These are phyloP conservation scores for Gymnopilus junonius DNA, from an alignment of 768 basidiomycete species.

Conservation along the genomic window DNA sequence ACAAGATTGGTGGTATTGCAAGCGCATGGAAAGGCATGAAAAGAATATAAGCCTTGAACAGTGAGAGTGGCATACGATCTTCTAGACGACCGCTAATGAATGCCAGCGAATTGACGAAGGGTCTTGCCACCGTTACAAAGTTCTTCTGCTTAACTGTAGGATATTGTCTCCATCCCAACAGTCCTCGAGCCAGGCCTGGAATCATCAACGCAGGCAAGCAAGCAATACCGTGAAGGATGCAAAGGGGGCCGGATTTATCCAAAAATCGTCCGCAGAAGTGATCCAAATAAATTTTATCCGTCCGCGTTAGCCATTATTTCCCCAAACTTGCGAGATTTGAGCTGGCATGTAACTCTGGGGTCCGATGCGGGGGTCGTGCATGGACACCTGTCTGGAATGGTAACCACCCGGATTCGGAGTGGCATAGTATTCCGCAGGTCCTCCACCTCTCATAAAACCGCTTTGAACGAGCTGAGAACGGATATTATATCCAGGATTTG, in stretches of 20 bases:
- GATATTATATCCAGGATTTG: constrained; percentile 15
- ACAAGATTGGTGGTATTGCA: constrained; percentile 5
- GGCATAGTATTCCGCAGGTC: constrained; percentile 17
- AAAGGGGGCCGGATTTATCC: constrained; percentile 1
- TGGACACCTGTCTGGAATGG: constrained; percentile 32
- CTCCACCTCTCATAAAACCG: constrained; percentile 5
- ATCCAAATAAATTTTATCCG: not conserved
- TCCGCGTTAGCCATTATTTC: constrained; percentile 32
- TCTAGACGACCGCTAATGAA: constrained; percentile 17
- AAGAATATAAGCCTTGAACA: constrained; percentile 19
- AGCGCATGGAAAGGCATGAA: constrained; percentile 13
- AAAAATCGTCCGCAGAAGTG: not conserved
- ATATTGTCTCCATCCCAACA: constrained; percentile 2
- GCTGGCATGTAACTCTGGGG: constrained; percentile 31
- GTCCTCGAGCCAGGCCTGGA: constrained; percentile 2
- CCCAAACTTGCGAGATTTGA: constrained; percentile 39
- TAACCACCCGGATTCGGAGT: constrained; percentile 14
- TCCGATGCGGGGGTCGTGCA: constrained; percentile 31
- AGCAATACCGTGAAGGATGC: constrained; percentile 2
- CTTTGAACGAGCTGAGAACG: constrained; percentile 15
- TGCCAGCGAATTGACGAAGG: not conserved
- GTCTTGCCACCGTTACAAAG: constrained; percentile 1
- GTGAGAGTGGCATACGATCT: constrained; percentile 11
- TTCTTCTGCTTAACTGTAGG: constrained; percentile 3
- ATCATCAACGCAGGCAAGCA: not conserved